phyloP scores from a whole-genome alignment of 495 filamentous ascomycete species.

The Neurospora tetrasperma region DNA sequence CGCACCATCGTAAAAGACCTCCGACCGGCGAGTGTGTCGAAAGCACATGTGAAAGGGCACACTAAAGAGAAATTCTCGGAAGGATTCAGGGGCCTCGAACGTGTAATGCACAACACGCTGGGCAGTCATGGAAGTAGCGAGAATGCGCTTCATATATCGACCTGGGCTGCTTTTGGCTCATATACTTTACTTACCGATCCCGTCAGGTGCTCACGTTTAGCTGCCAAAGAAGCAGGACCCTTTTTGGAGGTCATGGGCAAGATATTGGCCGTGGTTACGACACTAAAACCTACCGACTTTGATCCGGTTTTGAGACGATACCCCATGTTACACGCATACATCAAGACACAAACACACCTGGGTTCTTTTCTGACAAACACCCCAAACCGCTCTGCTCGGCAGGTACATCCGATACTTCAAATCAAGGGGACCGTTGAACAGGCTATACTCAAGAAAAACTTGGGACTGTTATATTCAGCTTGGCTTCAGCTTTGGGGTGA shows the following conservation, averaged over 20 bases:
- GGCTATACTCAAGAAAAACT: constrained; percentile 11
- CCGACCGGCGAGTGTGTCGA: constrained; percentile 9
- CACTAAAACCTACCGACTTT: constrained; percentile 6
- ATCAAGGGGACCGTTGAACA: constrained; percentile 4
- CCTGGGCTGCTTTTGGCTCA: constrained; percentile 31
- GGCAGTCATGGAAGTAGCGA: background rate
- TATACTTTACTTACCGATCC: constrained; percentile 30
- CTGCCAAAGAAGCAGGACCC: constrained; percentile 11
- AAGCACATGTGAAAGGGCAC: background rate
- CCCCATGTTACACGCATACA: background rate
- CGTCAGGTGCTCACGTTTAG: constrained; percentile 11
- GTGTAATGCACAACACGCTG: background rate
- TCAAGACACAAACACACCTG: constrained; percentile 1
- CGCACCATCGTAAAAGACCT: background rate
- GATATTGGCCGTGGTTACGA: background rate
- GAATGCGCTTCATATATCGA: constrained; percentile 13
- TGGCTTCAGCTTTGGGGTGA: constrained; percentile 27
- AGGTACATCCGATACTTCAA: background rate
- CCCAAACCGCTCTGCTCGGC: background rate
- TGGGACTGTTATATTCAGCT: constrained; percentile 11
- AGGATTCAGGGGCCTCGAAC: background rate
- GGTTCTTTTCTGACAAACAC: constrained; percentile 2
- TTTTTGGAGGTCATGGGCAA: constrained; percentile 16
- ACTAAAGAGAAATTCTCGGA: background rate
- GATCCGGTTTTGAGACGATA: background rate